Evolutionary conservation across 2,329 filamentous ascomycete genomes (phyloP).

Genomic region (Paraphaeosphaeria sporulosa): DNA sequence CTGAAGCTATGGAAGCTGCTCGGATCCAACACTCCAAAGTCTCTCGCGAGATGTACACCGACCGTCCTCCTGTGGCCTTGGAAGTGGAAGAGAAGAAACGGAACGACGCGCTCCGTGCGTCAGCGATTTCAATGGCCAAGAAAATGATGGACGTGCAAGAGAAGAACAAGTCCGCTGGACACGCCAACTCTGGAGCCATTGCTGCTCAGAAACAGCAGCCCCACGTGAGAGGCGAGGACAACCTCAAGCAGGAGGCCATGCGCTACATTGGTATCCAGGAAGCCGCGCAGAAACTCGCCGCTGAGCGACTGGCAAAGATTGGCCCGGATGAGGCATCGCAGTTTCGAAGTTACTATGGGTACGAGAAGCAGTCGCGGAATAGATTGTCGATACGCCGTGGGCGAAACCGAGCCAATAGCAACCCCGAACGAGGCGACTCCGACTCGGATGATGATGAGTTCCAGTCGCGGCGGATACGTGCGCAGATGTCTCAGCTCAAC

Average conservation of each 20-base stretch:
- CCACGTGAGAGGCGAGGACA: conserved; percentile 41
- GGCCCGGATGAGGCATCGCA: conserved; percentile 73
- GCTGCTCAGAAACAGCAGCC: conserved; percentile 39
- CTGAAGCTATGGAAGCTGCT: conserved; percentile 66
- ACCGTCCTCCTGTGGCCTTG: conserved; percentile 72
- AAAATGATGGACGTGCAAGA: conserved; percentile 81
- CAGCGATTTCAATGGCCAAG: conserved; percentile 87
- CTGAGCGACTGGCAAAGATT: conserved; percentile 82
- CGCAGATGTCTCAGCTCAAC: conserved; percentile 81
- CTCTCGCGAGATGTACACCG: conserved; percentile 78
- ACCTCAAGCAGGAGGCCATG: conserved; percentile 62
- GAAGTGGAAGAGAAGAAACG: conserved; percentile 78
- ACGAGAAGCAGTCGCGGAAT: conserved; percentile 58
- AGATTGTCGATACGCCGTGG: conserved; percentile 61
- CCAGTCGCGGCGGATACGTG: conserved; percentile 74
- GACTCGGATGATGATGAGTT: conserved; percentile 74
- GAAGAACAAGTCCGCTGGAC: conserved; percentile 56
- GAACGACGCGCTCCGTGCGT: conserved; percentile 77
- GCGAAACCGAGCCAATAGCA: conserved; percentile 70
- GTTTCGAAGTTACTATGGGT: conserved; percentile 80
- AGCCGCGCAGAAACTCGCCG: conserved; percentile 83
- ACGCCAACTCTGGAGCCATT: conserved; percentile 46
- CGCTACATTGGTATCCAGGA: conserved; percentile 76
- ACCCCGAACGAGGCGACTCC: conserved; percentile 59
- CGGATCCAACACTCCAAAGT: conserved; percentile 72